These are phyloP conservation scores for Pseudogymnoascus sp. DNA, from an alignment of 2,329 filamentous ascomycete species.

Conservation along the genomic window DNA sequence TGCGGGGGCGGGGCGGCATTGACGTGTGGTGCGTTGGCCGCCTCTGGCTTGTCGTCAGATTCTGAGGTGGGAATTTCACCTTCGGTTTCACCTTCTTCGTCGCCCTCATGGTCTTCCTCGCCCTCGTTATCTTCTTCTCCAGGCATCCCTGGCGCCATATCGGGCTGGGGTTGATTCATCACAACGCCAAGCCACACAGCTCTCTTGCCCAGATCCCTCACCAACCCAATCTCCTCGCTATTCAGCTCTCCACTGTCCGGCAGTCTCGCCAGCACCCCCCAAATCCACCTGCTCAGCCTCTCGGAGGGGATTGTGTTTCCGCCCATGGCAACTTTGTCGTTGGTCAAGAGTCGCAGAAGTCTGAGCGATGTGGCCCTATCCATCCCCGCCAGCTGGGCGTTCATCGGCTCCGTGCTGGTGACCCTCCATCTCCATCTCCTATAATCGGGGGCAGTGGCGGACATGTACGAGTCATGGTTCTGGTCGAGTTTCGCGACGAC, in stretches of 20 bases:
- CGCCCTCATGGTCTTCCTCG: neutral
- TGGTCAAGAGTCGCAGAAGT: constrained; percentile 51
- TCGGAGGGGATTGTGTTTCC: constrained; percentile 33
- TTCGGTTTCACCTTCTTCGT: constrained; percentile 1
- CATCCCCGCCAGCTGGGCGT: constrained; percentile 55
- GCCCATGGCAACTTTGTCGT: constrained; percentile 35
- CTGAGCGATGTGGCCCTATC: constrained; percentile 58
- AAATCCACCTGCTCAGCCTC: constrained; percentile 71
- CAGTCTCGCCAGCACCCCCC: constrained; percentile 70
- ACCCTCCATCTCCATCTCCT: constrained; percentile 46
- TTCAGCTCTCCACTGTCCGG: constrained; percentile 68
- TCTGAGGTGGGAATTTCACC: neutral
- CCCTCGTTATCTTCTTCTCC: constrained; percentile 33
- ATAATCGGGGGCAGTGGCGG: constrained; percentile 41
- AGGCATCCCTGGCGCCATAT: constrained; percentile 32
- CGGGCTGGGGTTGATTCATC: constrained; percentile 27
- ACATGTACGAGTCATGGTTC: constrained; percentile 44
- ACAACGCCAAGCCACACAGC: constrained; percentile 48
- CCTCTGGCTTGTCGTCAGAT: constrained; percentile 13
- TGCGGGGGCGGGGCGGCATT: neutral
- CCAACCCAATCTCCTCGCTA: constrained; percentile 64
- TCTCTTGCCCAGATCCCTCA: constrained; percentile 73
- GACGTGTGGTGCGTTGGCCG: neutral
- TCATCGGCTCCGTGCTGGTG: constrained; percentile 46
- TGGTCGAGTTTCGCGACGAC: constrained; percentile 46